Evolutionary conservation across 73 alveolate species (phyloP), one percentile per base, ranked within the genome.

Genomic region (Uronychia binucleata): DNA sequence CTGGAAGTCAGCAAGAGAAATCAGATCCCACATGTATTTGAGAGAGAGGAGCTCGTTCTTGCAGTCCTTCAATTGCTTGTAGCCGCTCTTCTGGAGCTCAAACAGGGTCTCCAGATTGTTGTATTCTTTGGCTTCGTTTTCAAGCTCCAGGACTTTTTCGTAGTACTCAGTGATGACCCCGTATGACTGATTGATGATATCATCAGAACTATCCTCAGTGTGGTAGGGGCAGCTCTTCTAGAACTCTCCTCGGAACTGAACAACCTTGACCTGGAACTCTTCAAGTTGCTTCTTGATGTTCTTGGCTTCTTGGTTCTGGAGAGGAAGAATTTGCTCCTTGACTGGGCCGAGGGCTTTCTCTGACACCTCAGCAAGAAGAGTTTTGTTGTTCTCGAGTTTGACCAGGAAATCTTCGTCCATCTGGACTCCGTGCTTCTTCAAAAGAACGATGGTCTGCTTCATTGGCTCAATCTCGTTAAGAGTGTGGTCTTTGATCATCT

Each of bases 11-110:
- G 94, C 97, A 25, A 97, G 92, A 34, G 99, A 92, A 59, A 98
- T 94, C 81, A 98, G 99, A 95, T 98, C 99, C 99, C 99, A 98
- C 95, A 98, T 86, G 90, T 93, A 95, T 88, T 98, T 98, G 77
- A 95, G 92, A 79, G 96, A 88, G 77, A 91, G 90, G 30, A 98
- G 94, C 67, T 98, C 99, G 74, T 94, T 96, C 88, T 88, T 92
- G 76, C 99, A 98, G 85, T 98, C 99, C 82, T 97, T 97, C 28
- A 97, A 92, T 87, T 97, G 98, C 79, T 95, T 96, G 91, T 98
- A 97, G 19, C 96, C 94, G 58, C 98, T 90, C 87, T 96, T 96
- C 81, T 97, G 98, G 31, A 98, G 96, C 87, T 98, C 99, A 75
- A 98, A 94, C 59, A 98, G 90, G 81, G 96, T 96, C 81, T 98